phyloP scores from a whole-genome alignment of 2,329 filamentous ascomycete species.

The Cytospora mali region DNA sequence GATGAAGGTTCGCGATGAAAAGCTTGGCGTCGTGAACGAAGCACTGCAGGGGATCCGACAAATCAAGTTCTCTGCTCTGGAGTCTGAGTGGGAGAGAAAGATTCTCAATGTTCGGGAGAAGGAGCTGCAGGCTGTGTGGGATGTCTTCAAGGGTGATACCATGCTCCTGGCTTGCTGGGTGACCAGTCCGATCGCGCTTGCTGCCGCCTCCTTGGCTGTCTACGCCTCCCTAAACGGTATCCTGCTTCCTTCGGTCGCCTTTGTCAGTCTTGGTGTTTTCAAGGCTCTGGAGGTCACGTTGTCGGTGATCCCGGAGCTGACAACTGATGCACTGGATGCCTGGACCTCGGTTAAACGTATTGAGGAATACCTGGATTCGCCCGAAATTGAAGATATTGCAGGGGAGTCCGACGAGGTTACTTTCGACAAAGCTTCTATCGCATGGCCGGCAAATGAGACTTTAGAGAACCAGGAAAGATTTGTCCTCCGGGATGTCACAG shows the following conservation, averaged over 20 bases:
- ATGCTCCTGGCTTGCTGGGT: conserved; percentile 70
- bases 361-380: conserved; percentile 68
- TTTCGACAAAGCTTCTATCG: conserved; percentile 69
- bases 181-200: conserved; percentile 71
- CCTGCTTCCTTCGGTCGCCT: conserved; percentile 73
- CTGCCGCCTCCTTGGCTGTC: conserved; percentile 69
- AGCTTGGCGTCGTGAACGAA: conserved; percentile 75
- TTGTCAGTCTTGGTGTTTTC: conserved; percentile 77
- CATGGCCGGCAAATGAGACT: conserved; percentile 71
- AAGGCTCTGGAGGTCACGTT: conserved; percentile 72
- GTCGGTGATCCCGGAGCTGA: conserved; percentile 71
- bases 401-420: conserved; percentile 60
- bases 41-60: conserved; percentile 78
- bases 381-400: conserved; percentile 62
- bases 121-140: conserved; percentile 69
- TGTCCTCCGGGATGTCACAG: conserved; percentile 63
- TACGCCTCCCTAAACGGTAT: conserved; percentile 67
- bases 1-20: conserved; percentile 76
- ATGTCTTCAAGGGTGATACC: conserved; percentile 65
- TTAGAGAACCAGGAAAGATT: conserved; percentile 63
- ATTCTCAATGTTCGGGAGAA: conserved; percentile 66
- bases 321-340: conserved; percentile 70
- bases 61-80: conserved; percentile 81
- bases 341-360: conserved; percentile 74
- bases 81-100: conserved; percentile 72